Conservation (phyloP, 495 filamentous ascomycete genomes). For the Penicillium flavigenum region DNA sequence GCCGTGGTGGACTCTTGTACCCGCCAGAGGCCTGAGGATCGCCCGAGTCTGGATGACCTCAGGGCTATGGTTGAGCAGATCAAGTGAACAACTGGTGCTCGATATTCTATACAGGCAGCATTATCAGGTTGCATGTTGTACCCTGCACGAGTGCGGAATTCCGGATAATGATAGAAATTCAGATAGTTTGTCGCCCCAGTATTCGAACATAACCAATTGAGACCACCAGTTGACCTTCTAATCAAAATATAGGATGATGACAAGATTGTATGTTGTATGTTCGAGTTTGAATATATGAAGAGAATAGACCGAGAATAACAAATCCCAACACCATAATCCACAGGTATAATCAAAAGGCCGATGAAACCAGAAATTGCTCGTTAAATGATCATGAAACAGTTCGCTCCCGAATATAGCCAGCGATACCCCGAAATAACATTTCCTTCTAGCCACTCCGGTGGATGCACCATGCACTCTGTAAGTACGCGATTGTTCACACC, state of each 20-base stretch:
- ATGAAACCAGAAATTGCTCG: not conserved
- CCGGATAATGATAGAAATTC: not conserved
- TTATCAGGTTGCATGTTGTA: too few species aligned
- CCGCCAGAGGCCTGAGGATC: too few species aligned
- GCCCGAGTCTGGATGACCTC: too few species aligned
- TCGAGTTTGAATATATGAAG: slow-evolving; percentile 8
- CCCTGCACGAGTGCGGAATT: too few species aligned
- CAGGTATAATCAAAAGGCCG: slow-evolving; percentile 7
- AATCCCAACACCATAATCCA: not conserved
- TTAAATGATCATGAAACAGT: not conserved
- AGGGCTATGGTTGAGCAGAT: too few species aligned
- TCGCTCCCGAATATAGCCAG: not conserved
- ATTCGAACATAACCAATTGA: not conserved
- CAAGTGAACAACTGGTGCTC: too few species aligned
- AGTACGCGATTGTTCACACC: slow-evolving; percentile 39
- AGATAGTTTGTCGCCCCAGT: not conserved
- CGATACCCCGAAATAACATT: not conserved
- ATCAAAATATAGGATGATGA: not conserved
- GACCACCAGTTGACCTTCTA: not conserved
- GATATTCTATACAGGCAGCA: too few species aligned
- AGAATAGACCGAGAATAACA: slow-evolving; percentile 10
- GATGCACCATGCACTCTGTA: not conserved
- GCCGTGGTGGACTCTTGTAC: too few species aligned
- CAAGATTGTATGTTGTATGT: slow-evolving; percentile 4
- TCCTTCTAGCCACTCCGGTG: not conserved